Evolutionary conservation across 768 basidiomycete genomes (phyloP).

Genomic region (Hericium alpestre): DNA sequence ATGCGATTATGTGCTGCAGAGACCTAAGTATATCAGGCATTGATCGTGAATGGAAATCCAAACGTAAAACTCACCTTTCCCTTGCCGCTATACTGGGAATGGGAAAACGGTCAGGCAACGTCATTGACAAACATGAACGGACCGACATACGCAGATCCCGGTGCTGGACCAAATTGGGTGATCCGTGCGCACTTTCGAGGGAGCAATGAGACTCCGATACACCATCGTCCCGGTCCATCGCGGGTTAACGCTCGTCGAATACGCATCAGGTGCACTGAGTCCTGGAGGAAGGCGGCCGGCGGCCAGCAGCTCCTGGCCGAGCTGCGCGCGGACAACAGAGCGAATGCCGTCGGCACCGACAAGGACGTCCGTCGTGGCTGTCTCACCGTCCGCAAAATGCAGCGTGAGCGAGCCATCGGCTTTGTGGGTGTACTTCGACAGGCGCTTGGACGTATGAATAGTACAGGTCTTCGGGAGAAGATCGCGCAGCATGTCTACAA

Average conservation of each 20-base stretch:
- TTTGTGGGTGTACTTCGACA: background rate
- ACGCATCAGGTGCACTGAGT: background rate
- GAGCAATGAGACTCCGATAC: background rate
- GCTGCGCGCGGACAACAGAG: constrained; percentile 15
- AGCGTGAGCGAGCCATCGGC: background rate
- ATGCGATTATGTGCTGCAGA: constrained; percentile 18
- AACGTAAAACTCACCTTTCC: background rate
- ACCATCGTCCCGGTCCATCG: background rate
- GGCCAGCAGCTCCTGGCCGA: constrained; percentile 12
- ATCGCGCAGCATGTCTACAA: background rate
- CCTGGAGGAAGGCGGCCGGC: constrained; percentile 1
- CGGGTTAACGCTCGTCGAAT: background rate
- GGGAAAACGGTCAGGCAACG: background rate
- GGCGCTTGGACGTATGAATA: background rate
- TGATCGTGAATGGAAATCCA: background rate
- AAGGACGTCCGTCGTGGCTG: constrained; percentile 16
- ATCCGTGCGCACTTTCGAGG: background rate
- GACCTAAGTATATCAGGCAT: background rate
- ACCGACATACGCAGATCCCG: background rate
- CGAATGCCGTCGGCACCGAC: constrained; percentile 21
- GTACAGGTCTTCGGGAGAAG: background rate
- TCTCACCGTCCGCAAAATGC: constrained; percentile 10
- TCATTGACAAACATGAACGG: background rate
- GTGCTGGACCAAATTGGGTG: background rate
- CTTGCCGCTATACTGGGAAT: background rate